Conservation (phyloP, 2,329 filamentous ascomycete genomes). For the Colletotrichum musae region DNA sequence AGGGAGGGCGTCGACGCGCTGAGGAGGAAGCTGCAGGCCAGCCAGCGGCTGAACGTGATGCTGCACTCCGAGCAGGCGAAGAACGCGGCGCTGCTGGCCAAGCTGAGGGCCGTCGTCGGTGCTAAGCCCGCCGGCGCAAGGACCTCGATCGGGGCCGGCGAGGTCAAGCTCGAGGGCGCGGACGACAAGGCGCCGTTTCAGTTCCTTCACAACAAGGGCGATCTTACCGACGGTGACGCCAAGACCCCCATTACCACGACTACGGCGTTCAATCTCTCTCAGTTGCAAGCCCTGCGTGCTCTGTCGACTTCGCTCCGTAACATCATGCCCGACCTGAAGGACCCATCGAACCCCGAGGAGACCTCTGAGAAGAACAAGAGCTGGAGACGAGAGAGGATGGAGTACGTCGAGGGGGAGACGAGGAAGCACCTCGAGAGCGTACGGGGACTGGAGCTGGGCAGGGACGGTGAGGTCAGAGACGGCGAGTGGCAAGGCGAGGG, state of each 20-base stretch:
- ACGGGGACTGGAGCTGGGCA: conserved; percentile 76
- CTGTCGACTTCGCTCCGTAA: conserved; percentile 73
- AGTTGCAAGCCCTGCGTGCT: conserved; percentile 83
- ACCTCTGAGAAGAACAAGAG: conserved; percentile 60
- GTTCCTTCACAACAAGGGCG: conserved; percentile 71
- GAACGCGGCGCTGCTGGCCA: conserved; percentile 79
- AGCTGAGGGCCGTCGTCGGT: conserved; percentile 67
- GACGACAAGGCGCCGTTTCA: conserved; percentile 58
- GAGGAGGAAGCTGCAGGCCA: conserved; percentile 82
- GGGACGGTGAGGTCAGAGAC: conserved; percentile 73
- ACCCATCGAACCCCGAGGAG: conserved; percentile 42
- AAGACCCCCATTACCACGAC: conserved; percentile 77
- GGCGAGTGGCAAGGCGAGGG: conserved; percentile 75
- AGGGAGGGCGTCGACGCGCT: conserved; percentile 80
- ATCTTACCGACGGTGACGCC: conserved; percentile 65
- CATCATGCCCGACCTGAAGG: conserved; percentile 74
- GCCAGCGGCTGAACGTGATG: conserved; percentile 79
- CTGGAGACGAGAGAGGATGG: conserved; percentile 79
- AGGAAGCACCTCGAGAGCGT: conserved; percentile 81
- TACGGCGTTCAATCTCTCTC: conserved; percentile 83
- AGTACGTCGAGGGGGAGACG: conserved; percentile 88
- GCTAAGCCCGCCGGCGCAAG: conserved; percentile 45
- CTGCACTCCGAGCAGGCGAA: conserved; percentile 78
- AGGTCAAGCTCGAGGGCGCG: conserved; percentile 45
- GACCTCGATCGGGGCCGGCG: conserved; percentile 37